phyloP scores from a whole-genome alignment of 371 early-diverging fungal species.

The Saksenaea vasiformis region DNA sequence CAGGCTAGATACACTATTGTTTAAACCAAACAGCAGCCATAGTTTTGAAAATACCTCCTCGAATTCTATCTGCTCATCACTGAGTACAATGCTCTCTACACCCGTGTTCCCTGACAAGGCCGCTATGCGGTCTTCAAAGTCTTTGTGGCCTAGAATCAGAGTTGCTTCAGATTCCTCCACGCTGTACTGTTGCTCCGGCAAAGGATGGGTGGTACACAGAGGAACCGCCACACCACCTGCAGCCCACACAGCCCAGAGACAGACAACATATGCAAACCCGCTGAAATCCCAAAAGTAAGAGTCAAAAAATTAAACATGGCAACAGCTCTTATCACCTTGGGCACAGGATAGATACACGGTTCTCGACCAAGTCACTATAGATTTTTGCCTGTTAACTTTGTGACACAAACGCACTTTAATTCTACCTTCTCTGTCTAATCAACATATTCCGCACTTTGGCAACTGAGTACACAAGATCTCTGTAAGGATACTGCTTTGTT shows the following conservation, averaged over 20 bases:
- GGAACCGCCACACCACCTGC: constrained; percentile 80
- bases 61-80: constrained; percentile 1
- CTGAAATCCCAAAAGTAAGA: constrained; percentile 11
- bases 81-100: constrained; percentile 3
- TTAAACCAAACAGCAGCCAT: constrained; percentile 4
- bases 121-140: constrained; percentile 36
- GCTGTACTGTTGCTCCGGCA: constrained; percentile 66
- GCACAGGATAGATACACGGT: constrained; percentile 72
- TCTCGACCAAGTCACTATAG: constrained; percentile 49
- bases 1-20: background rate
- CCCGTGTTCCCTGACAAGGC: constrained; percentile 7
- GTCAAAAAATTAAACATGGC: too few species aligned
- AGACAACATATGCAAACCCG: constrained; percentile 70
- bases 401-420: background rate
- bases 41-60: background rate
- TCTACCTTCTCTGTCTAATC: constrained; percentile 31
- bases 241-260: constrained; percentile 81
- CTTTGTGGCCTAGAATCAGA: constrained; percentile 42
- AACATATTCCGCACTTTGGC: constrained; percentile 21
- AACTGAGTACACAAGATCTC: constrained; percentile 32
- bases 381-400: background rate
- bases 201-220: constrained; percentile 67
- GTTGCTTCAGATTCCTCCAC: constrained; percentile 59
- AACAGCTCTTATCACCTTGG: constrained; percentile 48
- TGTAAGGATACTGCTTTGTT: constrained; percentile 25